Evolutionary conservation across 1,284 basidiomycete species (phyloP), one percentile per base, ranked within the genome.

Genomic region (Mycena citricolor): DNA sequence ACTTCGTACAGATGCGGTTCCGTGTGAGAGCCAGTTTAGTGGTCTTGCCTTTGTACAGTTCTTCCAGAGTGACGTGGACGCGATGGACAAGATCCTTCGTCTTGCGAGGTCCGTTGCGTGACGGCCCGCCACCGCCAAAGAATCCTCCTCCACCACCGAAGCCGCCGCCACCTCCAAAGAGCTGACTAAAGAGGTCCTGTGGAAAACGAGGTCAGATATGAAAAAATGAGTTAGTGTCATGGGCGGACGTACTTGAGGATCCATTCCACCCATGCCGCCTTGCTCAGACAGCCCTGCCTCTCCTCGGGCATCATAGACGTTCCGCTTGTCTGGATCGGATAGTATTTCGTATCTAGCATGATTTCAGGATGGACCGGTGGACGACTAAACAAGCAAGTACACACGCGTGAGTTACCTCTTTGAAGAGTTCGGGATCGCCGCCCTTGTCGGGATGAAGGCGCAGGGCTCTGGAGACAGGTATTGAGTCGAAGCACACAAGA

Each of bases 81-180:
- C 94, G 90, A 73, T 99, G 97, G 8, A 98, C 89, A 56, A 99
- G 89, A 67, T 99, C 97, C 69, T 98, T 98, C 54, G 94, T 97
- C 67, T 90, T 94, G 61, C 91, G 87, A n/a, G 90, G 87, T n/a
- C 92, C 93, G 7, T 77, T 79, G 42, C 86, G 74, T 35, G 70
- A 68, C 16, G 70, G 77, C 13, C 77, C 76, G 46, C 81, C 83
- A 16, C 76, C 78, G n/a, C n/a, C n/a, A 23, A 52, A 52, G 31
- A 52, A 51, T 21, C 70, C 68, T 30, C 74, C 75, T 32, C 79
- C 77, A 47, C 81, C 83, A 10, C 79, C 80, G 40, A 73, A 72
- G 35, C 70, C 69, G 7, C 57, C 57, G 8, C 62, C 51, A 39
- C 54, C 65, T 10, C 67, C 66, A 34, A 67, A 99, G 45, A 99